Evolutionary conservation across 352 stramenopile species (phyloP).

Genomic region (Phytopythium delawarense): DNA sequence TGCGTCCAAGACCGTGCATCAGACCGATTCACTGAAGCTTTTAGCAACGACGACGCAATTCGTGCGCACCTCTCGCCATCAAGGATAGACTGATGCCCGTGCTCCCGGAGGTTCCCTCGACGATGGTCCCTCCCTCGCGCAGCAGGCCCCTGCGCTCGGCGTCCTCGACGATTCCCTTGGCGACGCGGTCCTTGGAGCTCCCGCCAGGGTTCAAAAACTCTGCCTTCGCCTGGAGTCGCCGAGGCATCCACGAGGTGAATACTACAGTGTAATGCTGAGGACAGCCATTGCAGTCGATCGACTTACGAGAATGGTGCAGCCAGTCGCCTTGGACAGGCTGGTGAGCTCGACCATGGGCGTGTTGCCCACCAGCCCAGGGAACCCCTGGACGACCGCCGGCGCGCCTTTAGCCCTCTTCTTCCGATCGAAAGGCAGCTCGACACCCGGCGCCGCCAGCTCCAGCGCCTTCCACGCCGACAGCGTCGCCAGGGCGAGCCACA

Average conservation of each 20-base stretch:
- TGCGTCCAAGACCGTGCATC: constrained; percentile 7
- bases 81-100: constrained; percentile 97
- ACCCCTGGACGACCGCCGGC: constrained; percentile 33
- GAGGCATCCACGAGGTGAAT: not conserved
- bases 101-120: constrained; percentile 97
- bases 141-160: constrained; percentile 88
- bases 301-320: constrained; percentile 85
- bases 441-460: constrained; percentile 27
- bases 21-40: not conserved
- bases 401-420: constrained; percentile 15
- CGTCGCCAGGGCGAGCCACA: constrained; percentile 54
- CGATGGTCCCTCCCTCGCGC: constrained; percentile 90
- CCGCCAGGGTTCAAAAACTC: constrained; percentile 97
- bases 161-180: constrained; percentile 93
- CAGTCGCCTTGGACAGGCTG: constrained; percentile 87
- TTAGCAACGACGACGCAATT: not conserved
- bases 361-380: constrained; percentile 90
- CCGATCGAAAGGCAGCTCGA: constrained; percentile 5
- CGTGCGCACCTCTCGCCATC: constrained; percentile 70
- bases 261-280: not conserved
- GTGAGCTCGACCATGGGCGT: constrained; percentile 91
- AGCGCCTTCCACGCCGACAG: constrained; percentile 71
- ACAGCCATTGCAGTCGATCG: not conserved
- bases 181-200: constrained; percentile 97
- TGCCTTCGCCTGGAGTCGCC: constrained; percentile 79